Base-by-base conservation (phyloP, 1,284 basidiomycete species). In the Austropuccinia psidii region DNA sequence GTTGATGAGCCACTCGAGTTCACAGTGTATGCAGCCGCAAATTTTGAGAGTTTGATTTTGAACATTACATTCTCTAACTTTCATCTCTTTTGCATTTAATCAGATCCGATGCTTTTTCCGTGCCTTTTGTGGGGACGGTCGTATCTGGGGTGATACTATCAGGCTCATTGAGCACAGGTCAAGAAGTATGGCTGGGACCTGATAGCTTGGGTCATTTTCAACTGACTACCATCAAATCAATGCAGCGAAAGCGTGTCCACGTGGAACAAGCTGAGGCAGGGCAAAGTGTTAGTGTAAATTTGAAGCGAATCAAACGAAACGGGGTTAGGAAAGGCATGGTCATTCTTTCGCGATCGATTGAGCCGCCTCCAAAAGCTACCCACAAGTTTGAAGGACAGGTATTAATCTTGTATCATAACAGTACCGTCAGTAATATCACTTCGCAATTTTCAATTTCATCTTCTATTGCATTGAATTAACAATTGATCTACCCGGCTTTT, bases 281-380 rank as follows among this genome's bases (percentile, higher is more conserved):
- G 0, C 95, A 99, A 82, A 92, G 90, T 73, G 93, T 98, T 9
- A 91, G 91, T 29, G 85, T 97, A 72, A 96, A 94, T 4, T 83
- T 99, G 31, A 99, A 98, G 84, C 86, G 92, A 64, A 88, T 96
- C 75, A 86, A 90, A 64, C 83, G 91, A 66, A 85, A 87, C 7
- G 87, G 89, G 55, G 88, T 98, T 8, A 85, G 96, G 74, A 98
- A 98, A 82, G 94, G 82, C 11, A 95, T 95, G 93, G 90, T 95
- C 2, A 83, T 97, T 41, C 87, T 93, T 0, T 87, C 88, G 69
- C 91, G 88, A 81, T 86, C 87, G 29, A 21, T 62, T 0, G 92
- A 95, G 7, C 83, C 82, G 27, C 88, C 87, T 13, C 91, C 92
- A 11, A 86, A 86, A 83, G 91, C 91, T 70, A 84, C 88, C 73